phyloP scores from a whole-genome alignment of 2,329 filamentous ascomycete genomes.

The Fusarium sp. region DNA sequence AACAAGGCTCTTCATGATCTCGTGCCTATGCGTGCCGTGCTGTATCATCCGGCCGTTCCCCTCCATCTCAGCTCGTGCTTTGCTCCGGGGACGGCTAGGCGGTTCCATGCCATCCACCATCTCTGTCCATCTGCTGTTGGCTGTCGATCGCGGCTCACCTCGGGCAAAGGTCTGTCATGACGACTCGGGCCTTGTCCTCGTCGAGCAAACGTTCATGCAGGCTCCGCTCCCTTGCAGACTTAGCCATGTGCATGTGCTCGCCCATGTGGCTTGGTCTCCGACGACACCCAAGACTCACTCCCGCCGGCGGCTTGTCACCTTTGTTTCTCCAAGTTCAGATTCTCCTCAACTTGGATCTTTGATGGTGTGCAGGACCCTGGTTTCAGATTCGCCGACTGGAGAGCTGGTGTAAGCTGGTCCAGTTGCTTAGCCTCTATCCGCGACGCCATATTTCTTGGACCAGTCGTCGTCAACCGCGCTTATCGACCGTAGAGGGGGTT shows the following conservation, averaged over 20 bases:
- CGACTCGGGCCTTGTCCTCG: conserved; percentile 17
- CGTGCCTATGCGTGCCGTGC: conserved; percentile 29
- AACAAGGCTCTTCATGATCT: conserved; percentile 24
- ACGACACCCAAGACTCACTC: conserved; percentile 17
- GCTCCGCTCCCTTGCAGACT: conserved; percentile 35
- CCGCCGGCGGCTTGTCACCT: not conserved
- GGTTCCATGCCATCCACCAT: not conserved
- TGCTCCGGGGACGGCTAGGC: not conserved
- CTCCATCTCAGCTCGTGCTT: not conserved
- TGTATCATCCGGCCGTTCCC: not conserved
- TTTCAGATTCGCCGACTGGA: not conserved
- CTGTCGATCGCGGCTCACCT: conserved; percentile 27
- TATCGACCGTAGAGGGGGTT: conserved; percentile 12
- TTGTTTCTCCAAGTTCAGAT: conserved; percentile 15
- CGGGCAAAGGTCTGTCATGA: conserved; percentile 17
- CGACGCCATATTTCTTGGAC: not conserved
- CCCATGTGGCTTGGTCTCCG: conserved; percentile 24
- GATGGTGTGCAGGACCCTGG: conserved; percentile 32
- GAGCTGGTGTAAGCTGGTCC: conserved; percentile 6
- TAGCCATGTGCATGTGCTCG: conserved; percentile 38
- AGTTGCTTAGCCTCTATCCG: conserved; percentile 1
- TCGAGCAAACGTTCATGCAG: conserved; percentile 38
- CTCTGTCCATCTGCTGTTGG: not conserved
- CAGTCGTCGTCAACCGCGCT: not conserved
- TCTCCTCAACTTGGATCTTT: not conserved